phyloP scores from a whole-genome alignment of 164 flowering plant genomes.

The Vitis rupestris region DNA sequence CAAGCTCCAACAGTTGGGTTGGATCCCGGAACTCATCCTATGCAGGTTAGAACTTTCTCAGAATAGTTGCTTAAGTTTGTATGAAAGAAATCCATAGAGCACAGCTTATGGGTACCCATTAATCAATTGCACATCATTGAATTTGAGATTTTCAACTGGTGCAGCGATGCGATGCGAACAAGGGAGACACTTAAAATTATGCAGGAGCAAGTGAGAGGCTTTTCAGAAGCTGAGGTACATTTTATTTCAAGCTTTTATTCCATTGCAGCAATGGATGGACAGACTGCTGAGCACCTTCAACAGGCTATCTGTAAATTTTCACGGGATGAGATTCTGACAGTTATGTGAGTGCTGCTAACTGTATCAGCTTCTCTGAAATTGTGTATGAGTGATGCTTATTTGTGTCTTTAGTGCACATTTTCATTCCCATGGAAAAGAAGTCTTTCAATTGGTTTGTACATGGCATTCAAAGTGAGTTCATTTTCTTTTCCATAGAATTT shows the following conservation, averaged over 20 bases:
- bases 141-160: slow-evolving; percentile 3
- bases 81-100: background rate
- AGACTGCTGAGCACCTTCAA: slow-evolving; percentile 91
- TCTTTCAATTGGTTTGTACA: too few relatives aligned
- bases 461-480: background rate
- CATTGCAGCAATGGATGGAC: slow-evolving; percentile 96
- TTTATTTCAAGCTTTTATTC: slow-evolving; percentile 91
- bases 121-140: background rate
- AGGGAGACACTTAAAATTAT: slow-evolving; percentile 74
- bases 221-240: slow-evolving; percentile 74
- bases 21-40: slow-evolving; percentile 87
- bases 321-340: slow-evolving; percentile 63
- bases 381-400: background rate
- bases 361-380: background rate
- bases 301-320: slow-evolving; percentile 65
- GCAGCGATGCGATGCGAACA: slow-evolving; percentile 80
- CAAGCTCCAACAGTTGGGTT: slow-evolving; percentile 71
- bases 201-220: slow-evolving; percentile 70
- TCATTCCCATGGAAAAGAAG: too few relatives aligned
- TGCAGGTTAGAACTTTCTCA: slow-evolving; percentile 55
- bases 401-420: too few relatives aligned
- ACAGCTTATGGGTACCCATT: background rate
- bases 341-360: slow-evolving; percentile 56
- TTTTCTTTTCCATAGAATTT: background rate
- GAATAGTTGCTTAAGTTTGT: background rate